Evolutionary conservation across 2,329 filamentous ascomycete species (phyloP).

Genomic region (Colletotrichum trifolii): DNA sequence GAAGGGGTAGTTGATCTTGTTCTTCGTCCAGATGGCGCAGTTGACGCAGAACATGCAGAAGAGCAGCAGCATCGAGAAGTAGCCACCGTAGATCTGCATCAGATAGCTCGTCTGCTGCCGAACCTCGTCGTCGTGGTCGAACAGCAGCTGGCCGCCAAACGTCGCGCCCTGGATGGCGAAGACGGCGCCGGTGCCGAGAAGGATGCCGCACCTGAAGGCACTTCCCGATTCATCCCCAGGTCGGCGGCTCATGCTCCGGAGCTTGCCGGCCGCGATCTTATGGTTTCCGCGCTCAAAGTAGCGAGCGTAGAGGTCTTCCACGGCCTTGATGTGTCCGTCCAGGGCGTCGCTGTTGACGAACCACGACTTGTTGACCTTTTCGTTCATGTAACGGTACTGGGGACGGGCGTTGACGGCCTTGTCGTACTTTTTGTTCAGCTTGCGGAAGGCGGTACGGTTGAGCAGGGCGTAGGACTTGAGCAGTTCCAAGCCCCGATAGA

Average conservation of each 20-base stretch:
- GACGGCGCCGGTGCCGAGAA: constrained; percentile 75
- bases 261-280: constrained; percentile 89
- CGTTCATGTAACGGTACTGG: constrained; percentile 83
- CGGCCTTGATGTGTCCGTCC: constrained; percentile 81
- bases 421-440: constrained; percentile 99
- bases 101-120: constrained; percentile 72
- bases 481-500: constrained; percentile 90
- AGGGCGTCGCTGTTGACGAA: constrained; percentile 91
- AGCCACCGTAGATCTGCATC: constrained; percentile 91
- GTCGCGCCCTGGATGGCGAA: constrained; percentile 75
- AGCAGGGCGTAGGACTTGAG: constrained; percentile 91
- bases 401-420: constrained; percentile 86
- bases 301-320: constrained; percentile 91
- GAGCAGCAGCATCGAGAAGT: constrained; percentile 84
- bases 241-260: constrained; percentile 76
- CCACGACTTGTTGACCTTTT: constrained; percentile 89
- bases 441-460: constrained; percentile 93
- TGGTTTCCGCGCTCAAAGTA: constrained; percentile 96
- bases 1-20: constrained; percentile 95
- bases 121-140: constrained; percentile 59
- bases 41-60: constrained; percentile 87
- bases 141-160: constrained; percentile 66
- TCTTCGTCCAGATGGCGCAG: constrained; percentile 82
- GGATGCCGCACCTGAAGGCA: constrained; percentile 71
- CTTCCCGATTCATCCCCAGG: constrained; percentile 66